These are phyloP conservation scores for Inosperma sp. DNA, from an alignment of 768 basidiomycete genomes.

Conservation along the genomic window DNA sequence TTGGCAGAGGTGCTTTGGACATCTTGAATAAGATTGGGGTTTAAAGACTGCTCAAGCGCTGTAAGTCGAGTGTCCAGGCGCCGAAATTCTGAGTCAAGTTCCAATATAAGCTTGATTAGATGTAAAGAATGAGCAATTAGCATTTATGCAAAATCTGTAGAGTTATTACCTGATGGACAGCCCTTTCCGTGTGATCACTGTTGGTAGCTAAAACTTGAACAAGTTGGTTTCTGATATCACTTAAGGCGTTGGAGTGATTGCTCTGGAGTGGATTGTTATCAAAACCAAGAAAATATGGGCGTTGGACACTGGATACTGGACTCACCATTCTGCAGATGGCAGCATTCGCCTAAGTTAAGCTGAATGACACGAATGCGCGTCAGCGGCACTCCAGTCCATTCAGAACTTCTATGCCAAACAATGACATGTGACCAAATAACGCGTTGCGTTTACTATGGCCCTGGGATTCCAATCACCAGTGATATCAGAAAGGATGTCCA, in stretches of 20 bases:
- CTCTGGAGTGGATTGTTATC: not conserved
- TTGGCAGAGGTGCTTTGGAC: not conserved
- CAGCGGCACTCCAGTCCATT: too few species aligned
- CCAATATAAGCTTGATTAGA: not conserved
- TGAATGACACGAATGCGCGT: too few species aligned
- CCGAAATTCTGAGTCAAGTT: not conserved
- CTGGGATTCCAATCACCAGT: too few species aligned
- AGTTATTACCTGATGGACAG: not conserved
- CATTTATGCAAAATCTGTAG: not conserved
- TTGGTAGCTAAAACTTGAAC: not conserved
- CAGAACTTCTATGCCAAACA: too few species aligned
- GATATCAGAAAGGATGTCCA: too few species aligned
- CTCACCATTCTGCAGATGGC: conserved; percentile 1
- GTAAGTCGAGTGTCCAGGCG: not conserved
- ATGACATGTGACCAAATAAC: too few species aligned
- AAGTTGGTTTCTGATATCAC: not conserved
- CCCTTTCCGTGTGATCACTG: not conserved
- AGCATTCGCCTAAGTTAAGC: too few species aligned
- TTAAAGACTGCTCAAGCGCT: not conserved
- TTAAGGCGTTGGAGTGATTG: not conserved
- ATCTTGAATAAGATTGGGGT: not conserved
- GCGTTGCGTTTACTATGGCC: too few species aligned
- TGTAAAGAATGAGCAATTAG: too few species aligned
- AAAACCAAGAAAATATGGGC: not conserved
- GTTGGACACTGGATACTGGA: not conserved